These are phyloP conservation scores for Stipa capillata DNA, from an alignment of 176 grass and related monocot species.

Conservation along the genomic window DNA sequence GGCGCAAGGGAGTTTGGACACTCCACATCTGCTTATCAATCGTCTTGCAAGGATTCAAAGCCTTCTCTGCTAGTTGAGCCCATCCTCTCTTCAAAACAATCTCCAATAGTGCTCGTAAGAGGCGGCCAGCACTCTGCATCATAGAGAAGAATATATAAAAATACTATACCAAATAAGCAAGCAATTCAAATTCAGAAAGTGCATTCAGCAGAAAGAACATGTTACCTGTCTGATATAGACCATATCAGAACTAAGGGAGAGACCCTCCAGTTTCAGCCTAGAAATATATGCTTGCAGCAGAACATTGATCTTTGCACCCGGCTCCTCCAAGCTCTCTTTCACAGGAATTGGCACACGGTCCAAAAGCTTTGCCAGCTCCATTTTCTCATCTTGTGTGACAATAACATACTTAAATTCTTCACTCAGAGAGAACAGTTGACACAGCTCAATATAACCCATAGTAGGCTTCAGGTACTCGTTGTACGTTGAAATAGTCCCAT, in stretches of 20 bases:
- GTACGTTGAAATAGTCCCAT: constrained; percentile 73
- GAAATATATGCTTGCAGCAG: constrained; percentile 88
- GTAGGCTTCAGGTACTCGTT: constrained; percentile 86
- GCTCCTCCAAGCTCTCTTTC: constrained; percentile 83
- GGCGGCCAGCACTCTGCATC: constrained; percentile 85
- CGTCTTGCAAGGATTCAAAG: constrained; percentile 94
- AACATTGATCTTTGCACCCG: constrained; percentile 84
- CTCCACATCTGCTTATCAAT: constrained; percentile 97
- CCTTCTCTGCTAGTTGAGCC: constrained; percentile 85
- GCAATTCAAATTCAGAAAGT: background rate
- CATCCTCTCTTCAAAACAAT: constrained; percentile 90
- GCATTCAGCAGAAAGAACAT: background rate
- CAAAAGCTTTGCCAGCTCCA: constrained; percentile 79
- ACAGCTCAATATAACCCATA: constrained; percentile 87
- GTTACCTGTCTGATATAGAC: constrained; percentile 83
- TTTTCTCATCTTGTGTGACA: constrained; percentile 85
- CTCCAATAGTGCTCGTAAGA: constrained; percentile 74
- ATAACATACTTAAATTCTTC: constrained; percentile 91
- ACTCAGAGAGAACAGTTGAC: constrained; percentile 65
- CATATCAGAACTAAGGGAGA: constrained; percentile 90
- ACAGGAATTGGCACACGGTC: constrained; percentile 80
- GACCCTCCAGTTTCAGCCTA: constrained; percentile 73
- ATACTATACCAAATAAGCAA: background rate
- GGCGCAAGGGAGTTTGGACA: constrained; percentile 76
- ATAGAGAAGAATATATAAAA: constrained; percentile 24